These are phyloP conservation scores for Herpotrichia juniperi DNA, from an alignment of 2,329 filamentous ascomycete species.

Conservation along the genomic window DNA sequence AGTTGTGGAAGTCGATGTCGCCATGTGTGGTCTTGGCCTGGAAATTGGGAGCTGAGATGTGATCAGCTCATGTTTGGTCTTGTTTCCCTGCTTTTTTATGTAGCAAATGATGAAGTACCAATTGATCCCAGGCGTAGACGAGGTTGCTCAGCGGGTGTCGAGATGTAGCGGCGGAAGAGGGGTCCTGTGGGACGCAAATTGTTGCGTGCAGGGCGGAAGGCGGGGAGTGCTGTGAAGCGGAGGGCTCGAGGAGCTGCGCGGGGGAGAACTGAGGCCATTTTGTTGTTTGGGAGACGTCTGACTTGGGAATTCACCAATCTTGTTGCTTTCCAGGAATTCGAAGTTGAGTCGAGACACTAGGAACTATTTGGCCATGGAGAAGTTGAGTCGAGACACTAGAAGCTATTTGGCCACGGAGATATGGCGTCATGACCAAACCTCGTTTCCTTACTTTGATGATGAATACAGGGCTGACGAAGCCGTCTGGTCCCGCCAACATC, in stretches of 20 bases:
- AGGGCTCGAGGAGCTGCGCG: neutral
- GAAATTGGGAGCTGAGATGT: constrained; percentile 76
- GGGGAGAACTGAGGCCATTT: neutral
- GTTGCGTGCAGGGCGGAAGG: constrained; percentile 31
- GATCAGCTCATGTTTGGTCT: neutral
- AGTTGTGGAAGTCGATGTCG: constrained; percentile 82
- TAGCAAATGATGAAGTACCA: constrained; percentile 25
- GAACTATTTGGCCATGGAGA: too few relatives aligned
- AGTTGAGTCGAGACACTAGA: too few relatives aligned
- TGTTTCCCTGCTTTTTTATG: too few relatives aligned
- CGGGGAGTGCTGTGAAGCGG: constrained; percentile 19
- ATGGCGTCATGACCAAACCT: too few relatives aligned
- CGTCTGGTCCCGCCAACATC: too few relatives aligned
- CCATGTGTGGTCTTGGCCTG: constrained; percentile 79
- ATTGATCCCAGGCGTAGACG: constrained; percentile 52
- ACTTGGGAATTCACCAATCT: neutral
- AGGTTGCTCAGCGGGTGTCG: constrained; percentile 47
- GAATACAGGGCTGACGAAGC: too few relatives aligned
- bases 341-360: too few relatives aligned
- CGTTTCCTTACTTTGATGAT: too few relatives aligned
- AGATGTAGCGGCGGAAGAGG: constrained; percentile 45
- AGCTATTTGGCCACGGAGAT: too few relatives aligned
- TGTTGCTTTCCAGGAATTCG: too few relatives aligned
- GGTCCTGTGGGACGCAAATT: constrained; percentile 32
- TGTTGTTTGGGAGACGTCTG: neutral